These are phyloP conservation scores for Daedalea quercina DNA, from an alignment of 768 basidiomycete genomes.

Conservation along the genomic window DNA sequence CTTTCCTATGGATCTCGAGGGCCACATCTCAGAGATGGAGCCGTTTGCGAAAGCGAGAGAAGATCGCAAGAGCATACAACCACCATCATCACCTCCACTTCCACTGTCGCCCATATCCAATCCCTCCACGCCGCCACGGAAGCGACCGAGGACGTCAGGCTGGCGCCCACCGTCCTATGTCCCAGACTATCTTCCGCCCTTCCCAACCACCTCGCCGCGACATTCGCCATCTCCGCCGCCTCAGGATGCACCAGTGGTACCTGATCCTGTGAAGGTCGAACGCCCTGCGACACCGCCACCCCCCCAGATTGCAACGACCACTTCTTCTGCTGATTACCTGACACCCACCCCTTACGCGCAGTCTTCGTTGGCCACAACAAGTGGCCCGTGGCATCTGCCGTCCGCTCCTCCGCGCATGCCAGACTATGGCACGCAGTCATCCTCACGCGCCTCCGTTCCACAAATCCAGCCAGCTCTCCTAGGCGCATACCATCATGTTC, in stretches of 20 bases:
- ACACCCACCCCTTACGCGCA: slow-evolving; percentile 69
- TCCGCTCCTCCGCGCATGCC: slow-evolving; percentile 12
- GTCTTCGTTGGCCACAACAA: slow-evolving; percentile 57
- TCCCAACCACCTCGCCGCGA: slow-evolving; percentile 38
- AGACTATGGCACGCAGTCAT: slow-evolving; percentile 4
- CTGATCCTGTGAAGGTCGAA: slow-evolving; percentile 28
- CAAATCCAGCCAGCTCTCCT: slow-evolving; percentile 60
- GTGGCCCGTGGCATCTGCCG: slow-evolving; percentile 63
- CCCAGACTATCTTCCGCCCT: slow-evolving; percentile 63
- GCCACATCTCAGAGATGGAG: slow-evolving; percentile 6
- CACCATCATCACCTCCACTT: slow-evolving; percentile 32
- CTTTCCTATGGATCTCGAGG: slow-evolving; percentile 3
- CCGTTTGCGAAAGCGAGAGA: slow-evolving; percentile 6
- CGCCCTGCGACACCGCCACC: slow-evolving; percentile 34
- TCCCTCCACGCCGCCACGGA: slow-evolving; percentile 47
- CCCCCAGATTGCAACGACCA: slow-evolving; percentile 34
- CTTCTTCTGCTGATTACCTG: slow-evolving; percentile 57
- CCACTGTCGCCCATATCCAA: slow-evolving; percentile 55
- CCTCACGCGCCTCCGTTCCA: slow-evolving; percentile 37
- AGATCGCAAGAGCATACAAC: slow-evolving; percentile 5
- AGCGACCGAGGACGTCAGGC: slow-evolving; percentile 46
- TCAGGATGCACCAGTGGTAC: slow-evolving; percentile 27
- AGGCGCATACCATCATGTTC: slow-evolving; percentile 69
- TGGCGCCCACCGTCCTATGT: slow-evolving; percentile 63
- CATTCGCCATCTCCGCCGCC: slow-evolving; percentile 30